These are phyloP conservation scores for Fraxinus latifolia DNA, from an alignment of 305 asterid genomes.

Conservation along the genomic window DNA sequence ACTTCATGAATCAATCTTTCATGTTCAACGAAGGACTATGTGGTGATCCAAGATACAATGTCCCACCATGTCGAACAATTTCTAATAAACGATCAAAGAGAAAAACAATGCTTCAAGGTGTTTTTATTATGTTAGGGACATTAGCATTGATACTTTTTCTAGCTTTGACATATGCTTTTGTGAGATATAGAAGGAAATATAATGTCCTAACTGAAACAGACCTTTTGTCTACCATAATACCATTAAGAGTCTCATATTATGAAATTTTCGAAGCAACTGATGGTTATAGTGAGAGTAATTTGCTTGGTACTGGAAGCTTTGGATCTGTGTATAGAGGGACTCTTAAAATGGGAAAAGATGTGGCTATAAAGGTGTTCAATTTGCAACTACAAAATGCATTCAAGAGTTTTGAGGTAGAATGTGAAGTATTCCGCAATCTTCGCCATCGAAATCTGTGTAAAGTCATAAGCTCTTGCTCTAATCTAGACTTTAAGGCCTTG, in stretches of 20 bases:
- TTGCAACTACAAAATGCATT: conserved; percentile 18
- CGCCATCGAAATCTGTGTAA: conserved; percentile 33
- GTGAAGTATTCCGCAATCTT: conserved; percentile 26
- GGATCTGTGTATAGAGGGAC: conserved; percentile 32
- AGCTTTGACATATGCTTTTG: background rate
- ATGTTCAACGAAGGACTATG: conserved; percentile 27
- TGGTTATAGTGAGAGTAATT: conserved; percentile 18
- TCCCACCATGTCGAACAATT: conserved; percentile 19
- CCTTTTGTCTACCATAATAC: background rate
- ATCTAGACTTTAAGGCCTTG: conserved; percentile 30
- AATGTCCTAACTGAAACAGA: background rate
- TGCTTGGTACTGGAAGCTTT: conserved; percentile 24
- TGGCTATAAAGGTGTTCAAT: conserved; percentile 31
- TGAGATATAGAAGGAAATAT: background rate
- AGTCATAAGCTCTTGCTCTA: conserved; percentile 32
- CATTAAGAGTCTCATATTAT: conserved; percentile 5
- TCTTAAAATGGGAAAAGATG: conserved; percentile 6
- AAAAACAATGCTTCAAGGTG: background rate
- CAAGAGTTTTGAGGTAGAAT: conserved; percentile 33
- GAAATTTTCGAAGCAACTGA: conserved; percentile 27
- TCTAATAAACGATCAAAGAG: background rate
- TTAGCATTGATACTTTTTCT: background rate
- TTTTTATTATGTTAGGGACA: background rate
- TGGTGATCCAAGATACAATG: conserved; percentile 26
- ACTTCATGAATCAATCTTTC: conserved; percentile 17